Base-by-base conservation (phyloP, 768 basidiomycete species). In the Trametes sanguinea region DNA sequence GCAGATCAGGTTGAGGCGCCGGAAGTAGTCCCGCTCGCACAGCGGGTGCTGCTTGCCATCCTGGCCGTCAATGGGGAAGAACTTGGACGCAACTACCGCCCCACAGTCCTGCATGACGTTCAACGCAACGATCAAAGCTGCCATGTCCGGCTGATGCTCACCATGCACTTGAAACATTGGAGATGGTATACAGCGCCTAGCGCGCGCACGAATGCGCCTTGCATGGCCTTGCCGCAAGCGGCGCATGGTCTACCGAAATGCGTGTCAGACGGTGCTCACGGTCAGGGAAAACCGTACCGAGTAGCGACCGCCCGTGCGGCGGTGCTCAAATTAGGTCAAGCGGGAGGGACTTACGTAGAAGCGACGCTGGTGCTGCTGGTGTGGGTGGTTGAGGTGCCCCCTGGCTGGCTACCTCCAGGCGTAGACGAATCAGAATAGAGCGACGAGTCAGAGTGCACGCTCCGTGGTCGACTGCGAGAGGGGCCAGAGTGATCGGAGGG, bases 21-120 rank as follows among this genome's bases (percentile, higher is more conserved):
- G 86, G 76, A 99, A 99, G 76, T 98, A 99, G 74, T 99, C 97
- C 63, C 92, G 84, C 80, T 99, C 97, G 76, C 97, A 99, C n/a
- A 99, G 83, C 32, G 97, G 96, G 63, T 89, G 87, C 69, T 94
- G 95, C 73, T 85, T 89, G 63, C 89, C 87, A 69, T 94, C 94
- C 48, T 86, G 81, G 1, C 94, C 93, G 71, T 98, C 96, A 69
- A 98, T 92, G 17, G 97, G 96, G 76, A 99, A 99, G 80, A 99
- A 99, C 75, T 98, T 99, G 63, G 92, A 91, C 32, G 97, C 97
- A 45, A 99, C 97, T 50, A 98, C 91, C 69, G 90, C 88, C 68
- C 92, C 90, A 71, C 97, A 99, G 73, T 99, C 97, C 96, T 98
- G 51, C 13, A 63, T 39, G 54, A 58, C 30, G 54, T 63, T 64